A percentile compares a stretch with the other conserved stretches of the same genome.
Evolutionary conservation across 805 yeast genomes (phyloP).

Genomic region (baker's yeast (Saccharomyces cerevisiae)): DNA sequence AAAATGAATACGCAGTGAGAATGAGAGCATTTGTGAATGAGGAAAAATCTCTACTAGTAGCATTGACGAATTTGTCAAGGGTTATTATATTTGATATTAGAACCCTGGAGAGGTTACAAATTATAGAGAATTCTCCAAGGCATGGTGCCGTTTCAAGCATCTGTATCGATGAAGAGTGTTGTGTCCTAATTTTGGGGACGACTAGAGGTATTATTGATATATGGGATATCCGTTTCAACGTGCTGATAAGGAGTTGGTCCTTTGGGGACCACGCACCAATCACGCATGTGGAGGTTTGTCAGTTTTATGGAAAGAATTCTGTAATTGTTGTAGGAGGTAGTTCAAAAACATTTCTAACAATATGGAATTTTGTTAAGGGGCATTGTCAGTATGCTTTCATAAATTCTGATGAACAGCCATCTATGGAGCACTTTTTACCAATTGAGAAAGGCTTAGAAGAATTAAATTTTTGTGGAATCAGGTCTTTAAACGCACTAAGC

Average conservation of each 20-base stretch:
- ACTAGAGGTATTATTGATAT: constrained; percentile 61
- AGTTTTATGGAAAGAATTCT: constrained; percentile 24
- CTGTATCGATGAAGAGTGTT: constrained; percentile 41
- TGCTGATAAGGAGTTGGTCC: constrained; percentile 54
- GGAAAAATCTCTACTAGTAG: constrained; percentile 38
- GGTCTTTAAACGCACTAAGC: constrained; percentile 2
- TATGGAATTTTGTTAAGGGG: constrained; percentile 67
- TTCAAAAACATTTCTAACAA: constrained; percentile 47
- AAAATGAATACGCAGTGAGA: constrained; percentile 38
- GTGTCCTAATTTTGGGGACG: constrained; percentile 73
- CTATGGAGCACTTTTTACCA: constrained; percentile 16
- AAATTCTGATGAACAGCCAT: constrained; percentile 17
- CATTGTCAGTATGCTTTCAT: constrained; percentile 44
- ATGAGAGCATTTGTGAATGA: constrained; percentile 36
- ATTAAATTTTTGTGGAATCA: neutral
- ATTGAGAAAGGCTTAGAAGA: constrained; percentile 7
- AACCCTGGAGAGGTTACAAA: constrained; percentile 37
- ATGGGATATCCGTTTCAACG: constrained; percentile 72
- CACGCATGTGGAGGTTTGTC: constrained; percentile 37
- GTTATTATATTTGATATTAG: constrained; percentile 52
- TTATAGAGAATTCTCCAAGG: constrained; percentile 45
- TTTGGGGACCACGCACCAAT: constrained; percentile 47
- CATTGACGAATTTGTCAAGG: constrained; percentile 45
- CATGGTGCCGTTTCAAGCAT: constrained; percentile 64
- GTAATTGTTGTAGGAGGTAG: constrained; percentile 64